These are phyloP conservation scores for Gymnopilus junonius DNA, from an alignment of 768 basidiomycete species.

Conservation along the genomic window DNA sequence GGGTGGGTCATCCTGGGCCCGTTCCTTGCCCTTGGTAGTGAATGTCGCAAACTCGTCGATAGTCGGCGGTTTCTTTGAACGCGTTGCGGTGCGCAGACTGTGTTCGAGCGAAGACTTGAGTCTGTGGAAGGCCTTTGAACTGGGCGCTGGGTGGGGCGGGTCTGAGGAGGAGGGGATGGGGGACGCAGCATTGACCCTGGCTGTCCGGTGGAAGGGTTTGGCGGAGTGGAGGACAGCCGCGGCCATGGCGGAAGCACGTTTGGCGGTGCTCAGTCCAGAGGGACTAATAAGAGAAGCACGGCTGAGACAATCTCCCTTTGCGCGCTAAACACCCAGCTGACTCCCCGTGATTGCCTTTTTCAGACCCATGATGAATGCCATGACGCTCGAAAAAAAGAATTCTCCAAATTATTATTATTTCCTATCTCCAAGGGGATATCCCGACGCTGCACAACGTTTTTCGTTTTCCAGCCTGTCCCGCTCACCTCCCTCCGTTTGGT, in stretches of 20 bases:
- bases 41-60: conserved; percentile 50
- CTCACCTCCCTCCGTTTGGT: neutral
- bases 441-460: neutral
- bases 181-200: conserved; percentile 6
- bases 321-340: conserved; percentile 7
- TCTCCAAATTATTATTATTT: neutral
- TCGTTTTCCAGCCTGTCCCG: neutral
- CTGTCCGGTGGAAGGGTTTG: conserved; percentile 48
- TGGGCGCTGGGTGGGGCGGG: conserved; percentile 34
- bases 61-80: conserved; percentile 49
- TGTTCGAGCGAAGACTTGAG: conserved; percentile 72
- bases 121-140: conserved; percentile 62
- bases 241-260: conserved; percentile 1
- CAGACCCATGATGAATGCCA: neutral
- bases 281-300: conserved; percentile 2
- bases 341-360: neutral
- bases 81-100: conserved; percentile 64
- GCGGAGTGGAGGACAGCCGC: conserved; percentile 30
- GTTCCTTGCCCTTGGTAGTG: conserved; percentile 20
- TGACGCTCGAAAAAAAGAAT: neutral
- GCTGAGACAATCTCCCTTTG: neutral
- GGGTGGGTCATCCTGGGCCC: conserved; percentile 37
- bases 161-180: conserved; percentile 33
- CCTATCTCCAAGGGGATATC: neutral
- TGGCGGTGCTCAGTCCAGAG: neutral